phyloP scores from a whole-genome alignment of 305 asterid genomes.

The Caryopteris hybrid region DNA sequence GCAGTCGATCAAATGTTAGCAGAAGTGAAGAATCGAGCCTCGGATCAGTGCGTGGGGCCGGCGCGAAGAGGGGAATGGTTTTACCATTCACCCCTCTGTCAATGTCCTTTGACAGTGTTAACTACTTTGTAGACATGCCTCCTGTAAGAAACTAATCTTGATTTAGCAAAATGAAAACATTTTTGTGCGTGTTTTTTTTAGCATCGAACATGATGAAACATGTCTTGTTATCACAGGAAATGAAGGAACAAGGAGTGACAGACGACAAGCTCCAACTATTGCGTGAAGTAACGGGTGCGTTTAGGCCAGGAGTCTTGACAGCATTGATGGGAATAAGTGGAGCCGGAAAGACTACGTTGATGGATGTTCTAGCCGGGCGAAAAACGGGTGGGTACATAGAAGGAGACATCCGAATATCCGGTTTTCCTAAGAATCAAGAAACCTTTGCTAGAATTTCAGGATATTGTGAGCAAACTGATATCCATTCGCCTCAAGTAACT shows the following conservation, averaged over 20 bases:
- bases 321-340: constrained; percentile 97
- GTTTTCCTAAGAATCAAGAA: constrained; percentile 80
- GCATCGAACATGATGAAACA: neutral
- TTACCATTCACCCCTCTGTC: constrained; percentile 89
- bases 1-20: constrained; percentile 32
- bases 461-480: constrained; percentile 84
- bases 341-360: constrained; percentile 88
- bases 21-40: constrained; percentile 38
- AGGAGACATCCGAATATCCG: constrained; percentile 80
- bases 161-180: neutral
- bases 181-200: neutral
- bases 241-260: constrained; percentile 79
- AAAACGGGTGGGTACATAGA: constrained; percentile 87
- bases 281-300: constrained; percentile 72
- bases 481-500: constrained; percentile 97
- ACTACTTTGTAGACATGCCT: constrained; percentile 95
- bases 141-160: constrained; percentile 46
- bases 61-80: constrained; percentile 88
- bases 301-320: constrained; percentile 87
- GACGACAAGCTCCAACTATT: constrained; percentile 78
- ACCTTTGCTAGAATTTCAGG: constrained; percentile 92
- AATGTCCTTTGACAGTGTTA: constrained; percentile 76
- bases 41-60: constrained; percentile 38
- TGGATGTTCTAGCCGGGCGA: constrained; percentile 93
- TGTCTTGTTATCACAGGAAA: constrained; percentile 48